Evolutionary conservation across 2,329 filamentous ascomycete genomes (phyloP).

Genomic region (Pestalotiopsis sp.): DNA sequence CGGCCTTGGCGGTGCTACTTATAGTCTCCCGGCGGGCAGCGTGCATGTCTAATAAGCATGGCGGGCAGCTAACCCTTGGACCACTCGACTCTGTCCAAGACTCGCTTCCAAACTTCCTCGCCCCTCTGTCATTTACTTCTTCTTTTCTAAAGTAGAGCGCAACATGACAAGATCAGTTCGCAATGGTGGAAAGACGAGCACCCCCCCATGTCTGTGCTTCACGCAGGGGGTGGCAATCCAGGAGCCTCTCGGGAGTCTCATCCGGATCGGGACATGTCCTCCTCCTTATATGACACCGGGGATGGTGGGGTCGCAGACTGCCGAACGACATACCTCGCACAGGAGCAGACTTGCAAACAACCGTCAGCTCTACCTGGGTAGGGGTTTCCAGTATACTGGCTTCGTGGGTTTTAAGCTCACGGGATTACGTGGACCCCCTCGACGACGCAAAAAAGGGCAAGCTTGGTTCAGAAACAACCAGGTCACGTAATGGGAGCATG

Average conservation of each 20-base stretch:
- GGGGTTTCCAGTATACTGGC: background rate
- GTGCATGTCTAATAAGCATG: no score
- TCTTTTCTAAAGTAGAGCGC: no score
- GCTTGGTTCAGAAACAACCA: background rate
- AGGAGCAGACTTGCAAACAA: background rate
- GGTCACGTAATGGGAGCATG: background rate
- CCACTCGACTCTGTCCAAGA: no score
- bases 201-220: background rate
- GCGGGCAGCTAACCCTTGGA: no score
- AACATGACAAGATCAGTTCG: background rate
- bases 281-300: background rate
- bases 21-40: no score
- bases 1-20: no score
- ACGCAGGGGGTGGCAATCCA: background rate
- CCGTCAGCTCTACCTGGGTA: background rate
- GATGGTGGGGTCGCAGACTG: background rate
- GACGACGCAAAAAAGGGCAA: background rate
- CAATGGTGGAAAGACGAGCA: background rate
- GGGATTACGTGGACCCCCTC: background rate
- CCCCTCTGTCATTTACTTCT: background rate
- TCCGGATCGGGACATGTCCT: background rate
- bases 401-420: background rate
- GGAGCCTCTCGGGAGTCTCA: background rate
- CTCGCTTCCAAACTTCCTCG: no score
- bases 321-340: background rate